A percentile compares a stretch with the other conserved stretches of the same genome.
Conservation (phyloP, 306 rosid genomes). For the Delonix regia region DNA sequence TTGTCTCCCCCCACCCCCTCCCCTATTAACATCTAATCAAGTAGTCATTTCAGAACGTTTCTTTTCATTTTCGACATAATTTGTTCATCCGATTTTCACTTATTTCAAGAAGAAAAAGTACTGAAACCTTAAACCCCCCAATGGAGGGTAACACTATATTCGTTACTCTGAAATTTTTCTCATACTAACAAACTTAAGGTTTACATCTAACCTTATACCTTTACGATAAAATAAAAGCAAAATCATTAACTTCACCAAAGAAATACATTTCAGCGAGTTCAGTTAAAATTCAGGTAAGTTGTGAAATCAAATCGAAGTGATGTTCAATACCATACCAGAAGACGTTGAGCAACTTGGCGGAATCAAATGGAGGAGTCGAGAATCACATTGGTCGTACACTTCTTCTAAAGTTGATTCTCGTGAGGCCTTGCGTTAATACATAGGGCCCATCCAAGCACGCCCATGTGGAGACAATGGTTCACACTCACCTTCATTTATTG, state of each 20-base stretch:
- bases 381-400: not conserved
- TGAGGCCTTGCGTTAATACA: no score
- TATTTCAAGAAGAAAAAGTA: no score
- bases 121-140: not conserved
- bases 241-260: no score
- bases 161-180: no score
- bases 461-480: conserved; percentile 9
- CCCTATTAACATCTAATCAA: not conserved
- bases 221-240: not conserved
- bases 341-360: not conserved
- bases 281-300: no score
- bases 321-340: no score
- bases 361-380: not conserved
- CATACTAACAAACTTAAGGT: no score
- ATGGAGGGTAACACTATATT: no score
- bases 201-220: no score
- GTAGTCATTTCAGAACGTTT: not conserved
- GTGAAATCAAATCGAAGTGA: not conserved
- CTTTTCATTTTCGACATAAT: not conserved
- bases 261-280: no score
- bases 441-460: not conserved
- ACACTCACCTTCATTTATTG: not conserved
- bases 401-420: no score
- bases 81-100: not conserved
- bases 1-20: no score